phyloP scores from a whole-genome alignment of 2,329 filamentous ascomycete genomes.

The Plectosphaerella sp. region DNA sequence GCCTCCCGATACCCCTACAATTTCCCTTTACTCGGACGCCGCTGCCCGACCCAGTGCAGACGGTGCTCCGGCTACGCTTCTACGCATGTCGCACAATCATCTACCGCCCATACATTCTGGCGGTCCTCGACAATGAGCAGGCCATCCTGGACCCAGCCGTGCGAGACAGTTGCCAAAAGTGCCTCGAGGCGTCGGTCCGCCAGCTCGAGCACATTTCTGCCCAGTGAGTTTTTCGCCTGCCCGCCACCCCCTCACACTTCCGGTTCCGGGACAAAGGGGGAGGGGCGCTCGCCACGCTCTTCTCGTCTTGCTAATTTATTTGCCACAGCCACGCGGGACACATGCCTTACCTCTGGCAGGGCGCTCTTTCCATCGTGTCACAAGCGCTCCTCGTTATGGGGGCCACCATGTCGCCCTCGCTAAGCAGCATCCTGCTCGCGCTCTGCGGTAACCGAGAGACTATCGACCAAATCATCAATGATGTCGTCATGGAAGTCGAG shows the following conservation, averaged over 20 bases:
- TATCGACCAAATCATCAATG: constrained; percentile 72
- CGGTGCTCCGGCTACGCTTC: constrained; percentile 73
- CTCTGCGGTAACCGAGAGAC: constrained; percentile 53
- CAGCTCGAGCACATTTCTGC: constrained; percentile 76
- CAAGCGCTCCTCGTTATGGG: constrained; percentile 82
- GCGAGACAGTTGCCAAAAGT: constrained; percentile 74
- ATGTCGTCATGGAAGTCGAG: constrained; percentile 72
- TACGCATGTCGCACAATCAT: constrained; percentile 85
- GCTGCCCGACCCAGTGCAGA: constrained; percentile 71
- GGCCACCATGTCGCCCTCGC: constrained; percentile 72
- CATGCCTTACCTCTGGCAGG: constrained; percentile 83
- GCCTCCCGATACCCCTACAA: constrained; percentile 67
- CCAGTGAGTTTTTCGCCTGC: constrained; percentile 52
- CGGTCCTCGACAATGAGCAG: constrained; percentile 73
- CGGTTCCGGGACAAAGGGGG: not conserved
- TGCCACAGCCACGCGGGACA: constrained; percentile 67
- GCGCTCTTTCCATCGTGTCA: constrained; percentile 76
- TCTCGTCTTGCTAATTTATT: constrained; percentile 28
- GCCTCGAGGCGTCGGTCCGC: constrained; percentile 72
- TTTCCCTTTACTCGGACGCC: constrained; percentile 68
- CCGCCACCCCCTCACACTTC: constrained; percentile 8
- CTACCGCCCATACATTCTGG: constrained; percentile 77
- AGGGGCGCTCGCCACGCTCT: not conserved
- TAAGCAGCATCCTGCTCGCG: constrained; percentile 59
- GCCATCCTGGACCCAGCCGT: constrained; percentile 67